Evolutionary conservation across 2,329 filamentous ascomycete species (phyloP).

Genomic region (Aspergillus neoniger): DNA sequence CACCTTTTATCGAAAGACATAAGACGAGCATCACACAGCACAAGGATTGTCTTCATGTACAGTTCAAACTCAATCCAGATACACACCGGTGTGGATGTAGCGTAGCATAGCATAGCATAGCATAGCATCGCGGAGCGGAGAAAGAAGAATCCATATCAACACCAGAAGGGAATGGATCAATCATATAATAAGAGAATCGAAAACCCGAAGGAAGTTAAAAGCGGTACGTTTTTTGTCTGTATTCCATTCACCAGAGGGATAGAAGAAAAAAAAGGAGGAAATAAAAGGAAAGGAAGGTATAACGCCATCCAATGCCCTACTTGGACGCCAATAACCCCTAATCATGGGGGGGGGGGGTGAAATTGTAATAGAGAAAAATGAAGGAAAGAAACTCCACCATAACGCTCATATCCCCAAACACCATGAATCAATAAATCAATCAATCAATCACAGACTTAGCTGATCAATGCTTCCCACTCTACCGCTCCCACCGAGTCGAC

Average conservation of each 20-base stretch:
- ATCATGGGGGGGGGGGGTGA: too few relatives aligned
- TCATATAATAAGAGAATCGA: background rate
- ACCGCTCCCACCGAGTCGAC: constrained; percentile 43
- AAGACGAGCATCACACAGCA: too few relatives aligned
- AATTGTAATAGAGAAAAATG: background rate
- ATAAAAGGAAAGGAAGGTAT: background rate
- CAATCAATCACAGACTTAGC: constrained; percentile 46
- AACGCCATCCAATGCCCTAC: constrained; percentile 7
- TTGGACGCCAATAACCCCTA: background rate
- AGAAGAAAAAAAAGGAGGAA: background rate
- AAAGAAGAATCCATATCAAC: background rate
- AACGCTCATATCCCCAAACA: background rate
- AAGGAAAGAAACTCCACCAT: background rate
- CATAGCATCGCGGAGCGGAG: background rate
- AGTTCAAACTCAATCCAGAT: too few relatives aligned
- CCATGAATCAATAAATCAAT: background rate
- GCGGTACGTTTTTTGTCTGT: background rate
- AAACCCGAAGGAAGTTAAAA: background rate
- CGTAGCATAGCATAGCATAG: background rate
- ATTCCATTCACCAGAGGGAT: background rate
- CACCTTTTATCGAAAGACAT: too few relatives aligned
- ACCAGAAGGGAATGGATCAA: background rate
- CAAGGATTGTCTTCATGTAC: too few relatives aligned
- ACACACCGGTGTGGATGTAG: too few relatives aligned
- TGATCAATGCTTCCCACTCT: constrained; percentile 52